Evolutionary conservation across 192 early-diverging fungal genomes (phyloP).

Genomic region (Coemansia guatemalensis): DNA sequence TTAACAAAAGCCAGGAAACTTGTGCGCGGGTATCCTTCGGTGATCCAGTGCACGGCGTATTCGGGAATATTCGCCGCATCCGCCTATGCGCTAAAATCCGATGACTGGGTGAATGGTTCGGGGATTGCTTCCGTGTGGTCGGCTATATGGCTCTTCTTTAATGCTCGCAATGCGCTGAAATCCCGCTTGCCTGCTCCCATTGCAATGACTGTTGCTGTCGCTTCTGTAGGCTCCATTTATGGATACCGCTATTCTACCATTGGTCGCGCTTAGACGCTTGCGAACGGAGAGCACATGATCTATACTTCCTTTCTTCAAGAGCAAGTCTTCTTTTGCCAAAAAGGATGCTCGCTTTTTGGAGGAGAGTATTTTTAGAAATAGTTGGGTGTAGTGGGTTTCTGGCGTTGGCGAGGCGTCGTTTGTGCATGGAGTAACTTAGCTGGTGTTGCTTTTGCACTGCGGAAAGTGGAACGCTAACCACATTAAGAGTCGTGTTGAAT

Average conservation of each 20-base stretch:
- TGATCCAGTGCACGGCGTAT: constrained; percentile 40
- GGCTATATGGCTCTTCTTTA: constrained; percentile 48
- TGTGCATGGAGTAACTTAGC: no score
- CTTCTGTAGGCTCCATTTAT: constrained; percentile 32
- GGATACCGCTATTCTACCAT: constrained; percentile 32
- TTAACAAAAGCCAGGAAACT: constrained; percentile 13
- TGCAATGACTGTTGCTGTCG: constrained; percentile 20
- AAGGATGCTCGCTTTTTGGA: no score
- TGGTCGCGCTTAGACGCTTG: constrained; percentile 2
- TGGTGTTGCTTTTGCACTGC: background rate
- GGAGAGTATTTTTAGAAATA: background rate
- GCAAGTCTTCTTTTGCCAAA: no score
- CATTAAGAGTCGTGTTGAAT: no score
- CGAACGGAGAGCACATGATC: background rate
- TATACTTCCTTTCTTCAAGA: background rate
- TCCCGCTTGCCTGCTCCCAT: constrained; percentile 16
- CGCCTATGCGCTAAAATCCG: constrained; percentile 33
- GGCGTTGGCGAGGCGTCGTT: no score
- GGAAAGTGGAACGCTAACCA: no score
- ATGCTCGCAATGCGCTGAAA: constrained; percentile 36
- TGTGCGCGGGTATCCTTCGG: constrained; percentile 36
- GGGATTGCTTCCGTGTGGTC: constrained; percentile 43
- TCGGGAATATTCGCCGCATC: constrained; percentile 35
- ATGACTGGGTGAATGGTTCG: constrained; percentile 41
- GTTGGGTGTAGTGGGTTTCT: background rate